phyloP scores from a whole-genome alignment of 2,329 filamentous ascomycete genomes.

The Grosmannia huntii region DNA sequence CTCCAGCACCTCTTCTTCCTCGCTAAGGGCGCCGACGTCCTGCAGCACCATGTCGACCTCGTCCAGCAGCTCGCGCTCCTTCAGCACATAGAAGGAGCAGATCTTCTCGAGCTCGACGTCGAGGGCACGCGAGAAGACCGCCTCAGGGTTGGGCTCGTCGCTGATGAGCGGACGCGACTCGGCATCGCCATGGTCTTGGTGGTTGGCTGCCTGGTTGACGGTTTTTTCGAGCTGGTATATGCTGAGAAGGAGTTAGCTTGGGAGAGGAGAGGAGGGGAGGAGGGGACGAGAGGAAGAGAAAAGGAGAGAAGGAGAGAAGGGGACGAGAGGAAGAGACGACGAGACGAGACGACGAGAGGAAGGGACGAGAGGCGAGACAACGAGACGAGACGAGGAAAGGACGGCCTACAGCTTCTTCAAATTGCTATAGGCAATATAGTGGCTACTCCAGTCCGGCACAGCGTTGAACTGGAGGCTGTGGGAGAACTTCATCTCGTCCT shows the following conservation, averaged over 20 bases:
- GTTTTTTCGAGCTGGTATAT: constrained; percentile 93
- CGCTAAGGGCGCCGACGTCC: constrained; percentile 59
- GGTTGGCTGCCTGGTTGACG: constrained; percentile 40
- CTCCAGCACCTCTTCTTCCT: constrained; percentile 32
- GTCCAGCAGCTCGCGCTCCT: constrained; percentile 75
- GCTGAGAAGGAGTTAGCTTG: constrained; percentile 27
- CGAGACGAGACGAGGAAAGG: neutral
- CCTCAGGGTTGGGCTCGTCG: constrained; percentile 57
- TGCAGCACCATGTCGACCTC: constrained; percentile 66
- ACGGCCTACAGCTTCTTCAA: constrained; percentile 76
- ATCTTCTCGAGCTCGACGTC: constrained; percentile 92
- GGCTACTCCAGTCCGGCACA: constrained; percentile 96
- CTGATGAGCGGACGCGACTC: constrained; percentile 77
- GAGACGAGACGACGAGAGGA: too few species aligned
- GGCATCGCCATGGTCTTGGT: constrained; percentile 54
- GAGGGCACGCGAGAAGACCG: constrained; percentile 67
- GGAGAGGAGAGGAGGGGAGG: too few species aligned
- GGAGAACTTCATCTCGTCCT: constrained; percentile 97
- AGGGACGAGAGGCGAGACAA: too few species aligned
- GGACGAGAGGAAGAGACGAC: too few species aligned
- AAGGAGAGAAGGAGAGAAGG: too few species aligned
- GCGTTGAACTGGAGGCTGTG: constrained; percentile 99
- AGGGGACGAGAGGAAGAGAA: too few species aligned
- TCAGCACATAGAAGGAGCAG: constrained; percentile 75
- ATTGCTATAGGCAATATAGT: constrained; percentile 98